Percentiles rank a stretch among this genome's conserved stretches.
phyloP scores from a whole-genome alignment of 2,329 filamentous ascomycete species.

The Teratosphaeria nubilosa region DNA sequence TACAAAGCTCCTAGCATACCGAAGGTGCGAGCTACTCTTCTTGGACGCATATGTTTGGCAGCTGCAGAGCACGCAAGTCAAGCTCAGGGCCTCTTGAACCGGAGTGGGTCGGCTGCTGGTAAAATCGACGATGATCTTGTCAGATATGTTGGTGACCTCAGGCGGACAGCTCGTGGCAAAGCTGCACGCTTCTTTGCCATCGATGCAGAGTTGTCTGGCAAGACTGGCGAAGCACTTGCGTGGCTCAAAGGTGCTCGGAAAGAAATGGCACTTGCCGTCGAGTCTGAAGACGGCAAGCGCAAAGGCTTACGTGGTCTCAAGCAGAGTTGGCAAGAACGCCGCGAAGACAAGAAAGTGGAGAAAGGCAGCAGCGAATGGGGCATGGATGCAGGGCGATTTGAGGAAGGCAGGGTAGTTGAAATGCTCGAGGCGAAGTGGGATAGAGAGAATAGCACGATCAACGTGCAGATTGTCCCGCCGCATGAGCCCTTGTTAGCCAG shows the following conservation, averaged over 20 bases:
- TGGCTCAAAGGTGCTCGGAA: constrained; percentile 73
- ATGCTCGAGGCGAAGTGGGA: constrained; percentile 84
- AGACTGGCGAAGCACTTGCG: constrained; percentile 74
- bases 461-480: constrained; percentile 66
- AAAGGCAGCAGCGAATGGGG: constrained; percentile 60
- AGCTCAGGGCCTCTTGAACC: constrained; percentile 46
- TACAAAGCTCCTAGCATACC: constrained; percentile 80
- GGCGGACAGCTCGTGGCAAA: constrained; percentile 65
- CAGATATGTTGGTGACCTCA: constrained; percentile 66
- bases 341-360: constrained; percentile 70
- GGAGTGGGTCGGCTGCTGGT: constrained; percentile 25
- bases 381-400: constrained; percentile 69
- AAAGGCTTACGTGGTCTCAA: constrained; percentile 55
- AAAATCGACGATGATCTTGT: constrained; percentile 57
- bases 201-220: constrained; percentile 72
- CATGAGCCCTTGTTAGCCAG: constrained; percentile 60
- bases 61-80: constrained; percentile 78
- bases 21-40: constrained; percentile 78
- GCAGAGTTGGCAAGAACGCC: constrained; percentile 64
- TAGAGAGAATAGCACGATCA: constrained; percentile 89
- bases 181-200: constrained; percentile 86
- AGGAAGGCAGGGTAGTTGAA: constrained; percentile 76
- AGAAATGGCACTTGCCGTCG: constrained; percentile 55
- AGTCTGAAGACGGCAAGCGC: constrained; percentile 36
- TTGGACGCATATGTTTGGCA: constrained; percentile 77